phyloP scores from a whole-genome alignment of 345 rosid genomes.

The Mercurialis annua region DNA sequence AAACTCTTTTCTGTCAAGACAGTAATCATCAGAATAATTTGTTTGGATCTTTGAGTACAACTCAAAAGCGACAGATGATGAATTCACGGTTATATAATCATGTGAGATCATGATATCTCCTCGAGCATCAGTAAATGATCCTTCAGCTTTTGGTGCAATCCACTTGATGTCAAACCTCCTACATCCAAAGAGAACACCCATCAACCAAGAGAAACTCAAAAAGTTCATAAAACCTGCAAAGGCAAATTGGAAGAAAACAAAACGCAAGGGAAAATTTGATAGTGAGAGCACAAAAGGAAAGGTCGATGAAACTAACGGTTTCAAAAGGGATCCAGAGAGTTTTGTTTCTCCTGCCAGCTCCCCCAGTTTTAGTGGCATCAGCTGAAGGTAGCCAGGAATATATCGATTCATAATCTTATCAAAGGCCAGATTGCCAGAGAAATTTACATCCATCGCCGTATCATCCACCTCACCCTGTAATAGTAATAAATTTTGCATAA shows the following conservation, averaged over 20 bases:
- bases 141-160: conserved; percentile 98
- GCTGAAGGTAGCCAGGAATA: conserved; percentile 61
- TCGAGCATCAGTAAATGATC: conserved; percentile 93
- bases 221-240: conserved; percentile 13
- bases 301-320: conserved; percentile 59
- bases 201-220: conserved; percentile 18
- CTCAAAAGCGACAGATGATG: conserved; percentile 89
- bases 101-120: conserved; percentile 91
- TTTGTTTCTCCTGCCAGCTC: conserved; percentile 92
- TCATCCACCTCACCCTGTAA: conserved; percentile 93
- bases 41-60: conserved; percentile 71
- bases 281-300: conserved; percentile 10
- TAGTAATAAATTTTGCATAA: conserved; percentile 20
- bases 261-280: conserved; percentile 13
- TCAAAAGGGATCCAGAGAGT: conserved; percentile 89
- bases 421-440: conserved; percentile 75
- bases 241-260: conserved; percentile 9
- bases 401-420: conserved; percentile 78
- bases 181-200: conserved; percentile 24
- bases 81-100: conserved; percentile 70
- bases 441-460: conserved; percentile 82
- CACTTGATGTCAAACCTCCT: conserved; percentile 98
- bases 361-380: conserved; percentile 69
- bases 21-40: conserved; percentile 59
- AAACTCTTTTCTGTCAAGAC: conserved; percentile 42